Evolutionary conservation across 2,329 filamentous ascomycete species (phyloP), one percentile per base, ranked within the genome.

Genomic region (Daldinia sp.): DNA sequence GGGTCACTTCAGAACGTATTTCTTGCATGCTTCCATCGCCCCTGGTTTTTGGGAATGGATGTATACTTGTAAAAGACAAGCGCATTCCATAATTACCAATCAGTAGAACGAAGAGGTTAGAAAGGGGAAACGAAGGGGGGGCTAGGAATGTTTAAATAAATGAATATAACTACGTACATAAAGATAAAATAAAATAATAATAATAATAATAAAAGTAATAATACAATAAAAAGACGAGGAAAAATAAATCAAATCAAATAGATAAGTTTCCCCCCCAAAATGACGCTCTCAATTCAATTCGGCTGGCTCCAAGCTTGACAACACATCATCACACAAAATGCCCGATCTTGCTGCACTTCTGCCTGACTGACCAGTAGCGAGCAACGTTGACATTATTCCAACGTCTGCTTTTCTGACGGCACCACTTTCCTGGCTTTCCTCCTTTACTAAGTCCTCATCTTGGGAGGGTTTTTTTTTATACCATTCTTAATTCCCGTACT

Each of bases 301-400:
- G 61, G 58, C 49, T 58, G 70, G 65, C 72, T 66, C 69, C 61
- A 59, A 69, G 71, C 72, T 77, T 83, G 82, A 83, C 81, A 83
- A 82, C 81, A 78, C 80, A 83, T 82, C 80, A 80, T 74, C 77
- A 74, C 73, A 76, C 73, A 75, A 73, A 74, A 75, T 75, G 77
- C 78, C 78, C 75, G 76, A 78, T 76, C 65, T 71, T 75, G 72
- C 75, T 80, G 79, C 79, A 81, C 75, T 77, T 78, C 77, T 81
- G 79, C 79, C 79, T 79, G 77, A 81, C 77, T 73, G 72, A 67
- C 74, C 66, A 71, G 71, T 73, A 72, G 63, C 67, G 64, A 64
- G 54, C 67, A 57, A 62, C 67, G 49, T 70, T 63, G 59, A 61
- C 62, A 68, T 59, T 61, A 67, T 64, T 64, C 59, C 52, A 58